A percentile compares a stretch with the other conserved stretches of the same genome.
Evolutionary conservation across 305 asterid species (phyloP).

Genomic region (Andrographis paniculata): DNA sequence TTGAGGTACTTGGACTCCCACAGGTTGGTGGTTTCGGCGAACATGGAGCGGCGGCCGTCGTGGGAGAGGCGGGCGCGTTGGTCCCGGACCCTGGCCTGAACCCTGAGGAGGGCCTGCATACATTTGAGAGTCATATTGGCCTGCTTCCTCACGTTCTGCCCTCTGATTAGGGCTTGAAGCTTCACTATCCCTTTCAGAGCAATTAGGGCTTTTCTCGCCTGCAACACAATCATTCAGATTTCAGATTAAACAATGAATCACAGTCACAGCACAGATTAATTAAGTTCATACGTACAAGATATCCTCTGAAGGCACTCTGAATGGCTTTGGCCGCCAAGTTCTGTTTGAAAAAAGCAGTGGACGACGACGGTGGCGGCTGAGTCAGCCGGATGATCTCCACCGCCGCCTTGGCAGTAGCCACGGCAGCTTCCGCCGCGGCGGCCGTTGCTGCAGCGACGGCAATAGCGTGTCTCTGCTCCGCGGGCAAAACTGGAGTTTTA

Average conservation of each 20-base stretch:
- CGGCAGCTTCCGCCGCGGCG: constrained; percentile 75
- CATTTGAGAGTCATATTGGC: constrained; percentile 81
- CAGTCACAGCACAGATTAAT: not conserved
- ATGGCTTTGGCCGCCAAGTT: constrained; percentile 62
- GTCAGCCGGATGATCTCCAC: constrained; percentile 64
- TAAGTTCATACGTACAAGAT: constrained; percentile 31
- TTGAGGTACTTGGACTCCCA: constrained; percentile 58
- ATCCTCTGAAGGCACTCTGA: constrained; percentile 80
- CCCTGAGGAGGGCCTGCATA: constrained; percentile 86
- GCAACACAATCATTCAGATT: not conserved
- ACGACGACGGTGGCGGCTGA: constrained; percentile 32
- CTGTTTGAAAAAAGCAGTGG: constrained; percentile 26
- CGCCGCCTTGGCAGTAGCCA: constrained; percentile 65
- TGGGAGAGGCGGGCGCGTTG: constrained; percentile 71
- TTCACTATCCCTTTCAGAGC: constrained; percentile 87
- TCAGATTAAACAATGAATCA: not conserved
- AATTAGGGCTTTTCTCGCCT: constrained; percentile 79
- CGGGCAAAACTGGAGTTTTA: constrained; percentile 16
- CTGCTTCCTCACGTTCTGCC: constrained; percentile 83
- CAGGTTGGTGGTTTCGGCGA: constrained; percentile 48
- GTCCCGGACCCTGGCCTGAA: constrained; percentile 80
- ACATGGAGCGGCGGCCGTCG: constrained; percentile 70
- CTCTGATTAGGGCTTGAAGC: constrained; percentile 90
- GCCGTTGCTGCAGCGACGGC: constrained; percentile 72
- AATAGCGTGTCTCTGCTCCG: constrained; percentile 67